Percentiles rank a stretch among this genome's conserved stretches.
Conservation (phyloP, 345 rosid species). For the Toxicodendron radicans region DNA sequence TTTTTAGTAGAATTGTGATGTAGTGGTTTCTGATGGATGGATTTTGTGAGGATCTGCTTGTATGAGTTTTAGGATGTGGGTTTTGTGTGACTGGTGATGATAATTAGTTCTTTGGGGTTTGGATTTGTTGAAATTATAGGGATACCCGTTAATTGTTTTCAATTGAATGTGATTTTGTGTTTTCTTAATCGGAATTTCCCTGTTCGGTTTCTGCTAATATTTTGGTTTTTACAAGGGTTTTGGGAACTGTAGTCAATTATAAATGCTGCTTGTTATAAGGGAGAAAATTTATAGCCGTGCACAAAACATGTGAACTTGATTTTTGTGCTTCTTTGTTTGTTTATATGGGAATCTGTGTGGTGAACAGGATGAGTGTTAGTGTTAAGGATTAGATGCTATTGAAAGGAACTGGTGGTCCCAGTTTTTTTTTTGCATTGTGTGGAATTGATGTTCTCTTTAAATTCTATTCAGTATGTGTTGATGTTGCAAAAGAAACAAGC, state of each 20-base stretch:
- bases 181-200: constrained; percentile 4
- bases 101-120: not conserved
- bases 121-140: constrained; percentile 5
- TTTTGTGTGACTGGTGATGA: constrained; percentile 3
- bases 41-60: constrained; percentile 37
- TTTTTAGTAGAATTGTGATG: not conserved
- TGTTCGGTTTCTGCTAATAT: constrained; percentile 11
- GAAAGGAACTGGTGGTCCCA: not conserved
- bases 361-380: not conserved
- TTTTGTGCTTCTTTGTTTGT: not conserved
- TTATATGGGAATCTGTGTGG: constrained; percentile 5
- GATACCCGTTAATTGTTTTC: not conserved
- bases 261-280: not conserved
- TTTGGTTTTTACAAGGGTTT: not conserved
- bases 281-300: not conserved
- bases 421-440: not conserved
- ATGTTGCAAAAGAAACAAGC: not conserved
- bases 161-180: constrained; percentile 11
- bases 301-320: not conserved
- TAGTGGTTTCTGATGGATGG: constrained; percentile 5
- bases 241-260: not conserved
- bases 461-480: not conserved
- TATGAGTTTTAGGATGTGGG: not conserved
- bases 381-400: not conserved
- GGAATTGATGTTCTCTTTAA: not conserved